Conservation (phyloP, 164 flowering plant species). For the Paratinospora sagittata region DNA sequence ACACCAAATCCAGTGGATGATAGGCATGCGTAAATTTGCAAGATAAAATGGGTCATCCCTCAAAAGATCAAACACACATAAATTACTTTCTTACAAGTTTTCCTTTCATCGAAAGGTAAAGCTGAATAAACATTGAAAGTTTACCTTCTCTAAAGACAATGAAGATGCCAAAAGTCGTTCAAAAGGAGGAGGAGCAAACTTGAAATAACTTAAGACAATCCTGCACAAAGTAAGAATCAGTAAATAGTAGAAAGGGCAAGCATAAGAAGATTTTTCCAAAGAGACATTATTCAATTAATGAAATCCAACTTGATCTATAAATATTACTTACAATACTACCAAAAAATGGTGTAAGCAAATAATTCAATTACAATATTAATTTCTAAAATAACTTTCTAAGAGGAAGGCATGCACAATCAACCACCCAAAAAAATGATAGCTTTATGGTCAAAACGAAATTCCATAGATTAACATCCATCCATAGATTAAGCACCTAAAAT, state of each 20-base stretch:
- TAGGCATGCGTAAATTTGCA: too few species aligned
- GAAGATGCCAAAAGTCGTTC: conserved; percentile 34
- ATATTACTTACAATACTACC: background rate
- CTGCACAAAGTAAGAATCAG: conserved; percentile 31
- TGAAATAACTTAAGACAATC: conserved; percentile 52
- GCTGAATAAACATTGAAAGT: background rate
- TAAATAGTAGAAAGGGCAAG: background rate
- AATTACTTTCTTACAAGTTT: too few species aligned
- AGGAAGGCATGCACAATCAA: too few species aligned
- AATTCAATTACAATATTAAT: too few species aligned
- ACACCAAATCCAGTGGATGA: too few species aligned
- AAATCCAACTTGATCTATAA: background rate
- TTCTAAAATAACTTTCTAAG: too few species aligned
- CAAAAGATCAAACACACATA: too few species aligned
- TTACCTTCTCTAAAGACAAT: conserved; percentile 26
- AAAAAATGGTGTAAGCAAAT: background rate
- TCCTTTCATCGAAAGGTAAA: background rate
- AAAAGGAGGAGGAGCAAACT: conserved; percentile 74
- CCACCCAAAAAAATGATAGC: too few species aligned
- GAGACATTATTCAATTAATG: background rate
- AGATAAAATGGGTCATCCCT: too few species aligned
- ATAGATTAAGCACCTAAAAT: too few species aligned
- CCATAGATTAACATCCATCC: too few species aligned
- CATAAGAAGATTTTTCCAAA: background rate
- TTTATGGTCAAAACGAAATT: too few species aligned